Conservation (phyloP, 441 rosid genomes). For the Euphorbia celastroides region DNA sequence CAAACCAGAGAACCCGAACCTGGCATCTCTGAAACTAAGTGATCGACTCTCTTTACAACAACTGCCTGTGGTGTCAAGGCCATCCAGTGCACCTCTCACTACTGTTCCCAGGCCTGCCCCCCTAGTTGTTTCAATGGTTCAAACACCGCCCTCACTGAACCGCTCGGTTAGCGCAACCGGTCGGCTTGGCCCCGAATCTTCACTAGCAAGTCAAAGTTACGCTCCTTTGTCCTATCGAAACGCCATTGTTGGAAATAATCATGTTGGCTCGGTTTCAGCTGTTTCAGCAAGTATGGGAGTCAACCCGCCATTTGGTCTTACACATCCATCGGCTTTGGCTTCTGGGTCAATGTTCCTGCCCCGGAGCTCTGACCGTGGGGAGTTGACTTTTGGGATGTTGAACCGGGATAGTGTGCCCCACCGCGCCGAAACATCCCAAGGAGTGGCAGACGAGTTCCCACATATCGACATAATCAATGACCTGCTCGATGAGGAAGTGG, state of each 20-base stretch:
- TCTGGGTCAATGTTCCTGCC: slow-evolving; percentile 41
- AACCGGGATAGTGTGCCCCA: slow-evolving; percentile 42
- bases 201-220: slow-evolving; percentile 43
- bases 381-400: slow-evolving; percentile 40
- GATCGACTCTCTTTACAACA: slow-evolving; percentile 39
- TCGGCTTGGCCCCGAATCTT: slow-evolving; percentile 61
- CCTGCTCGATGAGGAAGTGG: slow-evolving; percentile 75
- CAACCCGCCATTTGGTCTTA: slow-evolving; percentile 37
- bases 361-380: slow-evolving; percentile 40
- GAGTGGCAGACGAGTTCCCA: slow-evolving; percentile 78
- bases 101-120: slow-evolving; percentile 55
- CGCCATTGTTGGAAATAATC: slow-evolving; percentile 73
- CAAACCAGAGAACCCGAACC: slow-evolving; percentile 47
- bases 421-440: slow-evolving; percentile 61
- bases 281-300: slow-evolving; percentile 40
- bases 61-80: slow-evolving; percentile 63
- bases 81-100: slow-evolving; percentile 80
- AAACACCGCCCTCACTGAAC: slow-evolving; percentile 54
- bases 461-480: slow-evolving; percentile 93
- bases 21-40: slow-evolving; percentile 33
- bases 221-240: slow-evolving; percentile 74
- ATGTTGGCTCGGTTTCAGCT: slow-evolving; percentile 51
- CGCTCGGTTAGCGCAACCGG: slow-evolving; percentile 88
- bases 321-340: slow-evolving; percentile 39
- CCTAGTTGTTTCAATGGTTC: slow-evolving; percentile 53